A percentile compares a stretch with the other conserved stretches of the same genome.
Conservation (phyloP, 371 early-diverging fungal species). For the Rhizomucor miehei region DNA sequence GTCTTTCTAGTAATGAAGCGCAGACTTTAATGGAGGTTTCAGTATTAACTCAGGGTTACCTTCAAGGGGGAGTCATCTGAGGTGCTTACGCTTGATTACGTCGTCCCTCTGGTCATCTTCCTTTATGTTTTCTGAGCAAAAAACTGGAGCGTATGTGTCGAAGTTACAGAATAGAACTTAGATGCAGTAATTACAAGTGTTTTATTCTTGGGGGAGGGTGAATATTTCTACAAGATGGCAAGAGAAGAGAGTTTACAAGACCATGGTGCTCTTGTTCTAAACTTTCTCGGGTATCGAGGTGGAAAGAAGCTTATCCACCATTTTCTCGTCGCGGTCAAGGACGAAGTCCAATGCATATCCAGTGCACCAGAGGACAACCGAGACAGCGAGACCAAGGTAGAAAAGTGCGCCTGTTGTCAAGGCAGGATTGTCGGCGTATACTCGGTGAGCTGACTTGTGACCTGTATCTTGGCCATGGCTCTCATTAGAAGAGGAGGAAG, state of each 20-base stretch:
- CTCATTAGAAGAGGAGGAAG: neutral
- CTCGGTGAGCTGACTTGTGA: neutral
- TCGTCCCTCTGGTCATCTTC: too few relatives aligned
- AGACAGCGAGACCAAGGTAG: conserved; percentile 22
- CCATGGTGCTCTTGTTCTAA: too few relatives aligned
- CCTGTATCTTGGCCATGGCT: neutral
- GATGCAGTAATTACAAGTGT: too few relatives aligned
- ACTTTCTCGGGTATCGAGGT: too few relatives aligned
- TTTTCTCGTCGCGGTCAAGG: conserved; percentile 4
- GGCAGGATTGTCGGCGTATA: conserved; percentile 1
- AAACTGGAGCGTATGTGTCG: too few relatives aligned
- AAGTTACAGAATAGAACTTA: too few relatives aligned
- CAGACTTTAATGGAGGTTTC: neutral
- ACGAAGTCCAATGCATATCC: conserved; percentile 21
- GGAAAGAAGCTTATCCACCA: too few relatives aligned
- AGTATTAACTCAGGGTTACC: conserved; percentile 66
- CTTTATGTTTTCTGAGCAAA: too few relatives aligned
- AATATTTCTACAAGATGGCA: too few relatives aligned
- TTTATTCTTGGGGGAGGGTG: too few relatives aligned
- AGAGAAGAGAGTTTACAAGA: too few relatives aligned
- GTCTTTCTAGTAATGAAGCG: neutral
- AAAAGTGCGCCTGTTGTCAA: conserved; percentile 19
- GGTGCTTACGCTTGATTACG: too few relatives aligned
- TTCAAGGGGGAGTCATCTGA: conserved; percentile 73
- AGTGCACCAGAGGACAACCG: conserved; percentile 26